Evolutionary conservation across 768 basidiomycete species (phyloP).

Genomic region (Terana coerulea): DNA sequence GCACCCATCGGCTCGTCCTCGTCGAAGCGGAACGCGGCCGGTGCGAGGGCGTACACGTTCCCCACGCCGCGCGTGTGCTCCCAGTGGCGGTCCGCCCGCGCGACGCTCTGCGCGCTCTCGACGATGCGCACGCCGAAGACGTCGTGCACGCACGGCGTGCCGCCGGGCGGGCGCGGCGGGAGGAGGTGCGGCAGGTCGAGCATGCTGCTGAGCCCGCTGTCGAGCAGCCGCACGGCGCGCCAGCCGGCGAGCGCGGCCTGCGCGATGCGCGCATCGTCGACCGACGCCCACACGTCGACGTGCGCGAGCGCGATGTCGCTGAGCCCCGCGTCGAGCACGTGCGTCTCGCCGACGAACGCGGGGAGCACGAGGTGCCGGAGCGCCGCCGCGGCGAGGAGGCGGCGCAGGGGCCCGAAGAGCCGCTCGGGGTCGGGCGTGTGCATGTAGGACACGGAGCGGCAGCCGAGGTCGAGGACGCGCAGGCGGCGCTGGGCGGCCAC

Average conservation of each 20-base stretch:
- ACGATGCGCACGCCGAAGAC: neutral
- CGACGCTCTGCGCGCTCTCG: neutral
- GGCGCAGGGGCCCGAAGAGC: neutral
- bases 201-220: neutral
- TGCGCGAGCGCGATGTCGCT: neutral
- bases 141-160: neutral
- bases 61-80: neutral
- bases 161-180: neutral
- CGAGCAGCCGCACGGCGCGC: neutral
- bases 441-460: neutral
- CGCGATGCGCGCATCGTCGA: neutral
- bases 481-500: neutral
- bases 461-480: neutral
- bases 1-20: neutral
- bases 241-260: neutral
- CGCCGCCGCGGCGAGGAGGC: neutral
- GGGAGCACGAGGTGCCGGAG: neutral
- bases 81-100: neutral
- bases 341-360: neutral
- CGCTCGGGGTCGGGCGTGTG: neutral
- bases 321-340: neutral
- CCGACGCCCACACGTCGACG: neutral
- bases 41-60: neutral
- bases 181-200: neutral
- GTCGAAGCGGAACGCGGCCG: neutral